Percentiles rank a stretch among this genome's conserved stretches.
phyloP scores from a whole-genome alignment of 1,284 basidiomycete genomes.

The Trichosporon ovoides region DNA sequence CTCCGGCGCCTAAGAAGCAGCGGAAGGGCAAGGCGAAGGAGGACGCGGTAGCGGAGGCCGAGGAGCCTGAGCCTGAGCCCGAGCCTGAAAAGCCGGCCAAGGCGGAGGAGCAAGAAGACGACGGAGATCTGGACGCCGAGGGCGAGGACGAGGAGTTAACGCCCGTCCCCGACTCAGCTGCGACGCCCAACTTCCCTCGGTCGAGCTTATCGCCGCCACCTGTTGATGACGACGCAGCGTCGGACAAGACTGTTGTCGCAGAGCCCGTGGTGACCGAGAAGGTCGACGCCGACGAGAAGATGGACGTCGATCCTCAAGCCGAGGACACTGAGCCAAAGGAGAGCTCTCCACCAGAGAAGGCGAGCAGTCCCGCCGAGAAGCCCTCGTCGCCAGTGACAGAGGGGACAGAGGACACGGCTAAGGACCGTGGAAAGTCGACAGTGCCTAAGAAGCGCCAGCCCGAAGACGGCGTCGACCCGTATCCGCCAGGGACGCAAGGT shows the following conservation, averaged over 20 bases:
- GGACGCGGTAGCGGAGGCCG: too few relatives aligned
- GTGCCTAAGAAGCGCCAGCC: not conserved
- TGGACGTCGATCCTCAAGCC: constrained; percentile 17
- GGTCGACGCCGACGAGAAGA: too few relatives aligned
- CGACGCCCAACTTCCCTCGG: not conserved
- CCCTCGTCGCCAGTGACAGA: not conserved
- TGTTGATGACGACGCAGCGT: constrained; percentile 5
- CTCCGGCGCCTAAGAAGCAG: constrained; percentile 10
- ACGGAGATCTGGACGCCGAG: too few relatives aligned
- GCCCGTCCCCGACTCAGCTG: constrained; percentile 12
- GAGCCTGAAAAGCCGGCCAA: not conserved
- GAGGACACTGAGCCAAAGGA: not conserved
- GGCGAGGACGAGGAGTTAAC: constrained; percentile 41
- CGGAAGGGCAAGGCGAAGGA: constrained; percentile 29
- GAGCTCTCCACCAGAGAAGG: too few relatives aligned
- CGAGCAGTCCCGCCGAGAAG: too few relatives aligned
- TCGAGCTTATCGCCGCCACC: constrained; percentile 11
- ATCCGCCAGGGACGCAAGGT: constrained; percentile 41
- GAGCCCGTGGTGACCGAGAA: not conserved
- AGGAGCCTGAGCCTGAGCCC: not conserved
- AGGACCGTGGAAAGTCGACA: not conserved
- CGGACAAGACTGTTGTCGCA: not conserved
- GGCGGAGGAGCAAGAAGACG: not conserved
- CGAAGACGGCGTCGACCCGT: constrained; percentile 19
- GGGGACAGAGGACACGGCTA: not conserved